Conservation (phyloP, 768 basidiomycete genomes). For the Pleurotus pulmonarius region DNA sequence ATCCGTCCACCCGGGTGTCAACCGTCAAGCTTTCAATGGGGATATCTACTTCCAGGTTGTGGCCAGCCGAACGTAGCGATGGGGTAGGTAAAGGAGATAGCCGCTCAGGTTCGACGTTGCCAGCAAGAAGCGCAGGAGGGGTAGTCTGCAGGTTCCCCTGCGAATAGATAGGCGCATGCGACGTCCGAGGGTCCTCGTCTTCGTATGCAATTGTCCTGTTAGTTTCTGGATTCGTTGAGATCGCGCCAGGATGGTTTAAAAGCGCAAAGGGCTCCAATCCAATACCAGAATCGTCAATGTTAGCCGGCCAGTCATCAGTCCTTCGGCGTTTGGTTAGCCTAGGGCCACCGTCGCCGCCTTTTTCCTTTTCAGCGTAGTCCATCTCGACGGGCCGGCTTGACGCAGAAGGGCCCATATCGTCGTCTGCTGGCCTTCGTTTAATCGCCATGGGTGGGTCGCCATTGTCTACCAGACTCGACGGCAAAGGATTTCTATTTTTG, state of each 20-base stretch:
- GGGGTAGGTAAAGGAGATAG: not conserved
- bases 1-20: not conserved
- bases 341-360: not conserved
- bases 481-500: not conserved
- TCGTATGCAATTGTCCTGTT: not conserved
- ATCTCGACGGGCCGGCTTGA: not conserved
- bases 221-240: not conserved
- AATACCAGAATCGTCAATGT: constrained; percentile 12
- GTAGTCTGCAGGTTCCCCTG: not conserved
- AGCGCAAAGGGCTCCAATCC: constrained; percentile 14
- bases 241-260: not conserved
- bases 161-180: not conserved
- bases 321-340: not conserved
- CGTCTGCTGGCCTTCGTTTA: not conserved
- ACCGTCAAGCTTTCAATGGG: not conserved
- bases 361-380: not conserved
- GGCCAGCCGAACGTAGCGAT: not conserved
- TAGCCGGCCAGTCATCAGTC: constrained; percentile 6
- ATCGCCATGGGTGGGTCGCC: no score
- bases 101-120: not conserved
- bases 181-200: not conserved
- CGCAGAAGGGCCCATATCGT: no score
- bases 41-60: not conserved
- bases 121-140: not conserved
- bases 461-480: not conserved